Evolutionary conservation across 306 rosid species (phyloP).

Genomic region (Cucumis hystrix): DNA sequence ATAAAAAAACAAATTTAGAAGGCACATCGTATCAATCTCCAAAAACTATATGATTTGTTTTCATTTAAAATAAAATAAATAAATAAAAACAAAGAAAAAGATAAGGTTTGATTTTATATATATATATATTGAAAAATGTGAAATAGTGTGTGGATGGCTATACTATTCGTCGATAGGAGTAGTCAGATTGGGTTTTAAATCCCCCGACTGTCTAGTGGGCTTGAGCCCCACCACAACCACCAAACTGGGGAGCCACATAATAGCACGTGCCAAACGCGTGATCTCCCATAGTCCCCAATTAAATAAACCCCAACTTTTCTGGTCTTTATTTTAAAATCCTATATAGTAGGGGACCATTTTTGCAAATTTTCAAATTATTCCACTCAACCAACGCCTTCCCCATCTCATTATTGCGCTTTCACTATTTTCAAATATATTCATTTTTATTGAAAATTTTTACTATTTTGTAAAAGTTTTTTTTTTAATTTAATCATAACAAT

Average conservation of each 20-base stretch:
- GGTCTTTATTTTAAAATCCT: background rate
- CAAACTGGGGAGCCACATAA: background rate
- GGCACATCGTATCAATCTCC: too few species aligned
- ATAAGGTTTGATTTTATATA: too few species aligned
- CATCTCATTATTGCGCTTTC: background rate
- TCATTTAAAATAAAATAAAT: too few species aligned
- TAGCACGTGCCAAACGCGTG: background rate
- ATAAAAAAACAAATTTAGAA: too few species aligned
- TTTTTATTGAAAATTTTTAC: too few species aligned
- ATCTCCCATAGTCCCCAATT: background rate
- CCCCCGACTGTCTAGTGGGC: background rate
- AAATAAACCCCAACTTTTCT: background rate
- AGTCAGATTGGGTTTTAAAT: background rate
- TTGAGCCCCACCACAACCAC: background rate
- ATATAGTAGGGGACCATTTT: background rate
- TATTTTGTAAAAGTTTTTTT: too few species aligned
- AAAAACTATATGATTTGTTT: too few species aligned
- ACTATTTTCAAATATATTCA: too few species aligned
- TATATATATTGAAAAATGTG: too few species aligned
- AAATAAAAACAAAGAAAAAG: too few species aligned
- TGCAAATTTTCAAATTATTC: background rate
- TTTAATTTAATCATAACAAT: too few species aligned
- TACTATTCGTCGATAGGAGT: background rate
- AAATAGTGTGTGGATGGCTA: background rate
- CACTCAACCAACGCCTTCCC: background rate